Conservation (phyloP, 106 monocot genomes). For the Phalaenopsis aphrodite region DNA sequence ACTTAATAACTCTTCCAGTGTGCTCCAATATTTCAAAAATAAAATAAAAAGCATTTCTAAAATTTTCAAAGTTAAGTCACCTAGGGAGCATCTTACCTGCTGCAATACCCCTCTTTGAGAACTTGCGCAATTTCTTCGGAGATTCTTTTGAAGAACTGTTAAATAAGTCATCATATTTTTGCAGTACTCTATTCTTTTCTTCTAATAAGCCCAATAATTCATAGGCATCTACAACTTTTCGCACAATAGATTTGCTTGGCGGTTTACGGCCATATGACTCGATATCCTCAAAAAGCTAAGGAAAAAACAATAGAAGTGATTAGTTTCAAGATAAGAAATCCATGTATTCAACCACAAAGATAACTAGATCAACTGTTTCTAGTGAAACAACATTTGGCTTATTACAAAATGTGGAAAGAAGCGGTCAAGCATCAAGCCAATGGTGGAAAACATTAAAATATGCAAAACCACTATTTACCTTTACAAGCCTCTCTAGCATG, state of each 20-base stretch:
- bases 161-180: conserved; percentile 59
- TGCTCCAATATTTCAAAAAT: neutral
- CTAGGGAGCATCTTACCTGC: conserved; percentile 10
- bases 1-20: neutral
- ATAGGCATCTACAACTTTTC: conserved; percentile 90
- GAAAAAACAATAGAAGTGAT: conserved; percentile 2
- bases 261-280: conserved; percentile 78
- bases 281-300: conserved; percentile 69
- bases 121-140: conserved; percentile 25
- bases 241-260: conserved; percentile 65
- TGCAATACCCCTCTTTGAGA: conserved; percentile 19
- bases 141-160: conserved; percentile 12
- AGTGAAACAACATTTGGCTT: conserved; percentile 1
- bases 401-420: neutral
- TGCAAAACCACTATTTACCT: conserved; percentile 36
- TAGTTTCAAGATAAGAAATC: neutral
- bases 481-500: conserved; percentile 85
- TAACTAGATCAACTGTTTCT: conserved; percentile 2
- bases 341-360: neutral
- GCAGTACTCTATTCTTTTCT: conserved; percentile 55
- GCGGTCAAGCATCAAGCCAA: neutral
- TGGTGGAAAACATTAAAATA: neutral
- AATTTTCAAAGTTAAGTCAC: neutral
- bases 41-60: neutral
- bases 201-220: conserved; percentile 64